Evolutionary conservation across 2,329 filamentous ascomycete genomes (phyloP), one percentile per base, ranked within the genome.

Genomic region (Diaporthe australafricana): DNA sequence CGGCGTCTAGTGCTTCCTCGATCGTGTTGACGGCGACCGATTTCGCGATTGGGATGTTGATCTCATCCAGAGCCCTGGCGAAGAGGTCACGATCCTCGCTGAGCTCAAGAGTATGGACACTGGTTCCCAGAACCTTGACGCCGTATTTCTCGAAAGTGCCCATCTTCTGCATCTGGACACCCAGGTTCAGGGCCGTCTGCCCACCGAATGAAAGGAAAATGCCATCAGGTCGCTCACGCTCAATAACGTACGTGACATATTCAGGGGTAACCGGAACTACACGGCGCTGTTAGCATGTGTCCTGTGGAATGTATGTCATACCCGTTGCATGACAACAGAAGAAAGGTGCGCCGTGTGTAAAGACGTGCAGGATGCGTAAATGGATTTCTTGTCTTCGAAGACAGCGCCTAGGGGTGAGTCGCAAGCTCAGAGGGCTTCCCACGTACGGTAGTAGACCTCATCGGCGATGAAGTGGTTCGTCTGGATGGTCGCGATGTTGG

Each of bases 401-500:
- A 16, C 30, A 55, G 45, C 16, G 20, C 14, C 30, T 2, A 22
- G 48, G 45, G 32, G 17, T 27, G 27, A 45, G 30, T 38, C 52
- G 69, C 52, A 67, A 57, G 30, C 40, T 47, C 63, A 62, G 3
- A 2, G 27, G 14, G 38, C 35, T 40, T 5, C 35, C 53, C 35
- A 72, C 70, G 30, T 73, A 73, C 72, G 92, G 84, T 98, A 98
- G 88, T 98, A 98, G 79, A 98, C 93, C 86, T 98, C 95, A 81
- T 98, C 96, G 80, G 95, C 95, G 81, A 98, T 93, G 79, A 93
- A 92, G 88, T 98, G 96, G 83, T 97, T 95, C 78, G 96, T 98
- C 86, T 98, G 96, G 80, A 98, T 98, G 72, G 96, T 98, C 73
- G 96, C 96, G 82, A 98, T 98, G 83, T 98, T 98, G 79, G 96